Evolutionary conservation across 2,329 filamentous ascomycete genomes (phyloP), one percentile per base, ranked within the genome.

Genomic region (Penicillium corylophilum): DNA sequence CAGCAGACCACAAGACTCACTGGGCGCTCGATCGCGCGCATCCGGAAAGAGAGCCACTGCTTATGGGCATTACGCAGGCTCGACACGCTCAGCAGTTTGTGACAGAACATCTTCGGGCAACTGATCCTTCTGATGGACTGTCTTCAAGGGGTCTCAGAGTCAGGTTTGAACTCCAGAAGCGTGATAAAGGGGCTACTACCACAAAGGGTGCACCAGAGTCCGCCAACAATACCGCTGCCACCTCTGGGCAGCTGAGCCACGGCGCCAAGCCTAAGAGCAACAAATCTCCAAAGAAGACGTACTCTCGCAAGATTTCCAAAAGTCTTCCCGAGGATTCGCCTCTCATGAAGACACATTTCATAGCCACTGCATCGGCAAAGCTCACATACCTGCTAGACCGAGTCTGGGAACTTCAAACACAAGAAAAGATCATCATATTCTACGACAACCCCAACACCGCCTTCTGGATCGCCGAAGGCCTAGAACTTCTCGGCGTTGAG

Each of bases 381-480:
- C 77, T 96, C 2, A 92, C 88, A 2, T 96, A 96, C 64, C 76
- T 96, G 5, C 75, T 96, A 16, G 87, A 91, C 48, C 79, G 83
- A 28, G 84, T 96, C 12, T 70, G 85, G 5, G 76, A 81, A 46
- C 78, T 92, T 55, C 83, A 94, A 47, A 71, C 78, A 1, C 73
- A 80, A 0, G 91, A 96, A 64, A 95, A 96, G 70, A 94, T 95
- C 3, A 83, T 96, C 46, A 82, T 96, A 9, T 97, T 97, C 69
- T 96, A 96, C 68, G 90, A 95, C 54, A 87, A 88, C 28, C 88
- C 94, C 54, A 93, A 95, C 61, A 81, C 88, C 2, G 92, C 90
- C 1, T 95, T 83, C 70, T 96, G 95, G 72, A 82, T 96, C 35
- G 88, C 90, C 0, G 86, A 91, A 65, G 84, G 87, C 26, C 79